Percentiles rank a stretch among this genome's conserved stretches.
Evolutionary conservation across 1,284 basidiomycete species (phyloP).

Genomic region (Coniferiporia sulphurascens): DNA sequence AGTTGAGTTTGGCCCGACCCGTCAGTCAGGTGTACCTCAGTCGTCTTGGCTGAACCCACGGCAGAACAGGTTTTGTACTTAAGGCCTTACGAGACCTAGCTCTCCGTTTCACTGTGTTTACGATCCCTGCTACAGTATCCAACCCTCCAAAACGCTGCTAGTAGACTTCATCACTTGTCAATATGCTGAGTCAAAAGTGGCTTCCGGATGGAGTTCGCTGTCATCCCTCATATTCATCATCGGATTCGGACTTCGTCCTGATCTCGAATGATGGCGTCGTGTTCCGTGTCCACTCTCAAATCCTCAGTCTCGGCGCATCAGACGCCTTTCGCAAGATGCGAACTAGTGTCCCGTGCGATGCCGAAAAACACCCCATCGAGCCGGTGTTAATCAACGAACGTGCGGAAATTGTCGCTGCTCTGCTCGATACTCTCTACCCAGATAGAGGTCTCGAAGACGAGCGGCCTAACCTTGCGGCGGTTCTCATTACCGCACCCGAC

Average conservation of each 20-base stretch:
- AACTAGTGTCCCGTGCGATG: not conserved
- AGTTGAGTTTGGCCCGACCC: no score
- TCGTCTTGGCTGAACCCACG: no score
- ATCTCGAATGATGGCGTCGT: constrained; percentile 35
- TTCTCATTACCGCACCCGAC: constrained; percentile 24
- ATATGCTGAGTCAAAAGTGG: not conserved
- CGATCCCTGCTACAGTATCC: no score
- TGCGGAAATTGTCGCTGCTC: not conserved
- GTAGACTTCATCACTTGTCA: not conserved
- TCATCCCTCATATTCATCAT: not conserved
- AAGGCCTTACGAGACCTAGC: no score
- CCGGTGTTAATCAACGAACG: constrained; percentile 5
- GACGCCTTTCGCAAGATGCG: constrained; percentile 42
- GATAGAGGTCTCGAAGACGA: not conserved
- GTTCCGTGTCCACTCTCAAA: constrained; percentile 36
- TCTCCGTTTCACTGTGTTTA: no score
- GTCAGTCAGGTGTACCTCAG: no score
- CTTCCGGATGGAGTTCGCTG: not conserved
- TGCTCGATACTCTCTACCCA: constrained; percentile 4
- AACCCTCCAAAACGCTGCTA: no score
- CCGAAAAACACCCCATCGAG: not conserved
- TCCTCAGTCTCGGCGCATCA: constrained; percentile 34
- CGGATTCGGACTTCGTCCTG: constrained; percentile 35
- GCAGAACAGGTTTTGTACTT: no score
- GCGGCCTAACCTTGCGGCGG: constrained; percentile 31